Evolutionary conservation across 202 grass and related monocot genomes (phyloP), one percentile per base, ranked within the genome.

Genomic region (Digitaria exilis): DNA sequence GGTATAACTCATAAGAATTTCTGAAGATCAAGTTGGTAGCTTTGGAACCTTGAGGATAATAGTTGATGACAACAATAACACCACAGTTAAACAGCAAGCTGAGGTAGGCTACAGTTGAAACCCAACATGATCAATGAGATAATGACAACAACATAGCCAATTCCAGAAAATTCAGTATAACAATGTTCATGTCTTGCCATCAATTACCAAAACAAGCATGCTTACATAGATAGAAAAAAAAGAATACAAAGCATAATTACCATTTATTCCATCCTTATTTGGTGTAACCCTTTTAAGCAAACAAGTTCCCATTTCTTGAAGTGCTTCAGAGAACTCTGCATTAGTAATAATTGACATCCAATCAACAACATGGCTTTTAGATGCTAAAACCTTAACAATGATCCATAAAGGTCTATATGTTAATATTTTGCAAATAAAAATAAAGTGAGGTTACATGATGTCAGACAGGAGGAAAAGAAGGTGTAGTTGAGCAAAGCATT

Each of bases 251-350:
- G 17, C 4, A 42, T 78, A 65, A 76, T 90, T 92, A 99, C 96
- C 87, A 73, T 85, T 96, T 86, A 89, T 87, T 85, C 94, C 96
- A 44, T 99, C 96, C 79, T 99, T 86, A 78, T 96, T 94, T 82
- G 92, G 86, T 18, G 89, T 63, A 51, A 93, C 91, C 89, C 94
- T 94, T 83, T 96, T 92, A 68, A 98, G 92, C 44, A 98, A 87
- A 85, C 96, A 99, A 59, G 89, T 84, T 49, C 96, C 96, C 89
- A 99, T 93, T 89, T 99, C 96, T 80, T 87, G 67, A 34, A 99
- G 81, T 37, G 96, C 91, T 91, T 99, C 96, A 34, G 93, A 99
- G 85, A 99, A 99, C 65, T 99, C 96, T 99, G 85, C 86, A 90
- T 35, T 26, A 55, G 60, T 74, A 74, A 41, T 77, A 55, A 84